phyloP scores from a whole-genome alignment of 2,329 filamentous ascomycete species.

The Diaporthe vaccinii region DNA sequence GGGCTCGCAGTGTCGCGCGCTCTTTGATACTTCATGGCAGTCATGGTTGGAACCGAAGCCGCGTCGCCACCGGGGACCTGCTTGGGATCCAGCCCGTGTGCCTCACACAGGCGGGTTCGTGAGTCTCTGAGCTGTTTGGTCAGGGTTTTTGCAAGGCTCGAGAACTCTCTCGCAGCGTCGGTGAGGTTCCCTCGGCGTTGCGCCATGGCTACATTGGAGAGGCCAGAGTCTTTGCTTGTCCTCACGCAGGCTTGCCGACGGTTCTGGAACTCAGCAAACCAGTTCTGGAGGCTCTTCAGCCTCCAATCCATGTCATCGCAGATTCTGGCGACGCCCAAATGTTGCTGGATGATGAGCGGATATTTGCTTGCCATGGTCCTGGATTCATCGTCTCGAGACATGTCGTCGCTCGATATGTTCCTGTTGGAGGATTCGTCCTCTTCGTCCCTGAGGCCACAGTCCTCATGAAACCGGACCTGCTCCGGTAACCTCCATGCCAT shows the following conservation, averaged over 20 bases:
- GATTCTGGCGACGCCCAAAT: not conserved
- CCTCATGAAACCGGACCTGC: not conserved
- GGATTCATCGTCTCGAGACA: not conserved
- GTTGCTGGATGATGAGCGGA: conserved; percentile 14
- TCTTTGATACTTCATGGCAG: not conserved
- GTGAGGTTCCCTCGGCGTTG: not conserved
- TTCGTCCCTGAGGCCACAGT: not conserved
- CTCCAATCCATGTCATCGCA: not conserved
- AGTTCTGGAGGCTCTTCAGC: not conserved
- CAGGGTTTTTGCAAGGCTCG: not conserved
- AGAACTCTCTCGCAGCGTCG: not conserved
- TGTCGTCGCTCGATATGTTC: not conserved
- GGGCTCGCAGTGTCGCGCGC: not conserved
- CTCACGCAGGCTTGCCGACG: not conserved
- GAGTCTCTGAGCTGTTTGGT: not conserved
- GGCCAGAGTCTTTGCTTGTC: not conserved
- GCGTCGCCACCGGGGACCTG: not conserved
- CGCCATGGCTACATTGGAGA: no score
- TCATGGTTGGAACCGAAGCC: not conserved
- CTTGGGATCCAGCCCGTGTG: not conserved
- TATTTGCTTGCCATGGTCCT: not conserved
- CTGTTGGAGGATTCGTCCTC: not conserved
- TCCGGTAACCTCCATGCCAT: conserved; percentile 18
- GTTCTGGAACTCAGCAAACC: not conserved
- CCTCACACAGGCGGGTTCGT: conserved; percentile 4